Base-by-base conservation (phyloP, 495 filamentous ascomycete genomes). In the Penicillium coprophilum region DNA sequence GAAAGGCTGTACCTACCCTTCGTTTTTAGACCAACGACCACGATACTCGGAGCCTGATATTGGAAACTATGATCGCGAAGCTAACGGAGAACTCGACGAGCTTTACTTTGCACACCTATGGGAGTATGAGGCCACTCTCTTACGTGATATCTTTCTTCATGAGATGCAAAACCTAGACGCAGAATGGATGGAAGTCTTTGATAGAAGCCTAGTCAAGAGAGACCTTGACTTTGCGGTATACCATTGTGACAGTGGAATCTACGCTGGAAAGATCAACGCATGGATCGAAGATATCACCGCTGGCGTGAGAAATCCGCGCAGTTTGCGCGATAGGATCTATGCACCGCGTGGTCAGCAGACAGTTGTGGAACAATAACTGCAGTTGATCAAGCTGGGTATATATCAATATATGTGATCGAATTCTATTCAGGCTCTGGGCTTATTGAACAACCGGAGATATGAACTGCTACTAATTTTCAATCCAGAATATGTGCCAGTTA, bases 1-100 rank as follows among this genome's bases (percentile, higher is more conserved):
- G 71, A 71, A 73, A 30, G 71, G 74, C 20, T 74, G 68, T 50
- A 63, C 76, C 48, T 61, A 72, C 19, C 81, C 81, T 31, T 55
- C 66, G 28, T 78, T 82, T 45, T 61, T 84, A 31, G 57, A 34
- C 30, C 53, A 48, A 21, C 50, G 15, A 56, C 30, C 46, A 11
- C 39, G 69, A 28, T 58, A 64, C 34, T 46, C 66, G 27, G 57
- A 67, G 53, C 72, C 71, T 7, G 59, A 71, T 38, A 60, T 60
- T 23, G 36, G 57, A 57, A 19, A 55, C 19, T 76, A 77, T 46
- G 2, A 0, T n/a, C 15, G 6, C 15, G 2, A n/a, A n/a, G 34
- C 7, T n/a, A 28, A 71, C 24, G 64, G 71, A 23, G 70, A 69
- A 8, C 32, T 49, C 24, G 60, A 61, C 30, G 48, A 56, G 34